Conservation (phyloP, 2,329 filamentous ascomycete species). For the Pestalotiopsis sp. region DNA sequence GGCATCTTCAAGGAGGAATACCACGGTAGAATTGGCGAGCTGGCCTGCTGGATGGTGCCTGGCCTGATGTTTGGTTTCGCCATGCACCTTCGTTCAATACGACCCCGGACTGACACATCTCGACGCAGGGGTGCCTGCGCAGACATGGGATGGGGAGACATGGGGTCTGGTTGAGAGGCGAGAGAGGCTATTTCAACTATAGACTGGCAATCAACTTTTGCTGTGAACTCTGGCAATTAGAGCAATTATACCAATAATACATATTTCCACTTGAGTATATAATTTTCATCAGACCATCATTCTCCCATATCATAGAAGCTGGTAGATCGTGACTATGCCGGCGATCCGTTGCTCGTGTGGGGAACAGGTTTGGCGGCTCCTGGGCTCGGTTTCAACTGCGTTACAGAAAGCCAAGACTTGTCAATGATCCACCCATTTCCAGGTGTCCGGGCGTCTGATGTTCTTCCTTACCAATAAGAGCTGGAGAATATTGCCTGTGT, state of each 20-base stretch:
- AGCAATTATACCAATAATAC: neutral
- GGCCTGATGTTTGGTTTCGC: slow-evolving; percentile 10
- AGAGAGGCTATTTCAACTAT: neutral
- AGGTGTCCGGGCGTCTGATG: neutral
- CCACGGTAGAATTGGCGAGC: neutral
- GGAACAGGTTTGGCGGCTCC: slow-evolving; percentile 4
- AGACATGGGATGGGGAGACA: neutral
- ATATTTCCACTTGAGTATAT: neutral
- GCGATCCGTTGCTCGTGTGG: slow-evolving; percentile 1
- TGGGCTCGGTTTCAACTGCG: slow-evolving; percentile 3
- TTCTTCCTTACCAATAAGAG: neutral
- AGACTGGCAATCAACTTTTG: neutral
- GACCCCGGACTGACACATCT: slow-evolving; percentile 8
- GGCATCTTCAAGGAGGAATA: neutral
- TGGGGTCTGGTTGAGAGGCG: neutral
- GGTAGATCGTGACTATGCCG: neutral
- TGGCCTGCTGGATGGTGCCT: too few species aligned
- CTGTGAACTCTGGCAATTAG: neutral
- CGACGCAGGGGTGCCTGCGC: neutral
- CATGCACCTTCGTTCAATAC: slow-evolving; percentile 1
- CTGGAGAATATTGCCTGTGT: neutral
- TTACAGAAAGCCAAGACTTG: slow-evolving; percentile 11
- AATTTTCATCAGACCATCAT: neutral
- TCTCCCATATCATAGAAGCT: neutral
- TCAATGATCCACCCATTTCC: neutral